These are phyloP conservation scores for Spizellomyces sp. DNA, from an alignment of 192 early-diverging fungal genomes.

Conservation along the genomic window DNA sequence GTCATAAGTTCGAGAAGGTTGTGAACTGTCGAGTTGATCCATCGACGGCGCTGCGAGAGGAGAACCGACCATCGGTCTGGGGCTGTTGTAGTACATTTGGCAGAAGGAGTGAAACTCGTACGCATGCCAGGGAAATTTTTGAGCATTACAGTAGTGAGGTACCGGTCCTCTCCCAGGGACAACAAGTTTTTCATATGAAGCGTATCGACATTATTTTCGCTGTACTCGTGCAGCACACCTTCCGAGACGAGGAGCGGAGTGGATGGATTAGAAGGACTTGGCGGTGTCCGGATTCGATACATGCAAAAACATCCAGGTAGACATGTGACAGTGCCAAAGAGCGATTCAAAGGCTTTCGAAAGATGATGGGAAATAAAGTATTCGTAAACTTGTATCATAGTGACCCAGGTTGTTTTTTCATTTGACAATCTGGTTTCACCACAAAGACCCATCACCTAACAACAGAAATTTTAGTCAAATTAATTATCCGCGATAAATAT, in stretches of 20 bases:
- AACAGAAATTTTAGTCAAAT: no score
- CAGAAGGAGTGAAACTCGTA: conserved; percentile 86
- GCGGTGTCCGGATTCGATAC: conserved; percentile 76
- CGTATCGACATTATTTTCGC: conserved; percentile 82
- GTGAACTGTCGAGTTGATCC: conserved; percentile 96
- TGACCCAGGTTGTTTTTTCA: conserved; percentile 84
- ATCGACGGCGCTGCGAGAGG: conserved; percentile 89
- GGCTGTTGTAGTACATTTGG: conserved; percentile 79
- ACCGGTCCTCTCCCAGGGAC: conserved; percentile 88
- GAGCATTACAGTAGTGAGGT: conserved; percentile 90
- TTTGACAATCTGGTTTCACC: conserved; percentile 90
- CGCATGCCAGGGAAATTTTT: conserved; percentile 89
- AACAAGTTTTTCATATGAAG: conserved; percentile 93
- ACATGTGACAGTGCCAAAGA: conserved; percentile 58
- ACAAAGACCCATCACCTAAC: conserved; percentile 74
- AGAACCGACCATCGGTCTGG: conserved; percentile 84
- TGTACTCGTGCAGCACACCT: conserved; percentile 74
- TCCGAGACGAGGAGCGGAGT: conserved; percentile 75
- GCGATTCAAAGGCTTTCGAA: conserved; percentile 52
- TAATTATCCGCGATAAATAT: no score
- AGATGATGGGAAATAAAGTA: conserved; percentile 49
- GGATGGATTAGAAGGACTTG: conserved; percentile 16
- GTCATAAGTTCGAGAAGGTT: conserved; percentile 84
- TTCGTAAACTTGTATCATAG: conserved; percentile 97
- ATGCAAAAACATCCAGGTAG: conserved; percentile 89